These are phyloP conservation scores for Alternaria gansuensis DNA, from an alignment of 2,329 filamentous ascomycete genomes.

Conservation along the genomic window DNA sequence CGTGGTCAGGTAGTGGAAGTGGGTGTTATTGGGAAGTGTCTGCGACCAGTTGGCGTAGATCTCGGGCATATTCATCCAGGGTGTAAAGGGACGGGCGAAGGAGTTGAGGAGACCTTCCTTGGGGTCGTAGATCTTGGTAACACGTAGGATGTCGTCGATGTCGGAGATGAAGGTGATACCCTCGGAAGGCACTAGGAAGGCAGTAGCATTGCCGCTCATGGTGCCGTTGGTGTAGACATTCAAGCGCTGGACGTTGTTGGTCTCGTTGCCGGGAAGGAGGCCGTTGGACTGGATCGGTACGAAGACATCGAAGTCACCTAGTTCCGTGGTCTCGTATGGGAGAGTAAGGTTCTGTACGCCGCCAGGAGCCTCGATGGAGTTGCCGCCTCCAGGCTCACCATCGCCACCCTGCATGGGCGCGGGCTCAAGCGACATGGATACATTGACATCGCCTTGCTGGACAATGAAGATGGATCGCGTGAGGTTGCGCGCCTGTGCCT, in stretches of 20 bases:
- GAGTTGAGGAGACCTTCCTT: constrained; percentile 78
- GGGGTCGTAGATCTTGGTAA: constrained; percentile 82
- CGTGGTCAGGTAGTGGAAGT: constrained; percentile 85
- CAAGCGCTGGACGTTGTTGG: constrained; percentile 70
- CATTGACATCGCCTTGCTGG: constrained; percentile 71
- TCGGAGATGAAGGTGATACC: constrained; percentile 79
- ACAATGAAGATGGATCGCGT: constrained; percentile 79
- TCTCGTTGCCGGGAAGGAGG: constrained; percentile 70
- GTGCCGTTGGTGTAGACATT: constrained; percentile 73
- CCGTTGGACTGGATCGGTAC: constrained; percentile 66
- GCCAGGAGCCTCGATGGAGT: constrained; percentile 63
- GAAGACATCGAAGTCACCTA: constrained; percentile 79
- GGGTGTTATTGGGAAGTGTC: constrained; percentile 68
- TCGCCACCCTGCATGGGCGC: constrained; percentile 65
- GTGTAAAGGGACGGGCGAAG: constrained; percentile 73
- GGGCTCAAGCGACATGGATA: constrained; percentile 70
- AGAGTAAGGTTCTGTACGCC: constrained; percentile 70
- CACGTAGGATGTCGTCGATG: constrained; percentile 81
- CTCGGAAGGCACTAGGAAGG: constrained; percentile 74
- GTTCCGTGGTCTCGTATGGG: constrained; percentile 70
- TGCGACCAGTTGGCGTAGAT: constrained; percentile 79
- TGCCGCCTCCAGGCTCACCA: constrained; percentile 59
- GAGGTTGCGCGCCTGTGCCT: constrained; percentile 75
- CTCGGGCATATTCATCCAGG: constrained; percentile 82
- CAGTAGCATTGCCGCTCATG: constrained; percentile 74